Evolutionary conservation across 1,139 yeast species (phyloP).

Genomic region (Kodamaea ohmeri): DNA sequence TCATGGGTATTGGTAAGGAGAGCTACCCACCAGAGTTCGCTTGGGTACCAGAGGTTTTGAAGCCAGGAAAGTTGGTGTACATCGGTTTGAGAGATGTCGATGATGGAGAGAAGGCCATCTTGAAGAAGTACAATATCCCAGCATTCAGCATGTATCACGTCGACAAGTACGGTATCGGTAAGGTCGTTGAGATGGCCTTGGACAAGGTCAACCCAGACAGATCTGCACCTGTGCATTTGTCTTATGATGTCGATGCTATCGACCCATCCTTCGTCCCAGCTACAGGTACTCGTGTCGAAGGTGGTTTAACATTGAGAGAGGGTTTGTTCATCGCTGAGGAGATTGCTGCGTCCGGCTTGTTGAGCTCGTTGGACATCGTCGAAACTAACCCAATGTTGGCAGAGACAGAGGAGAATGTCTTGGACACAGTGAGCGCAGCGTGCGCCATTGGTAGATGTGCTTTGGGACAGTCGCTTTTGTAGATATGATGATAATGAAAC

Average conservation of each 20-base stretch:
- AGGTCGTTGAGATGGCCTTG: conserved; percentile 90
- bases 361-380: conserved; percentile 85
- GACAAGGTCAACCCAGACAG: conserved; percentile 74
- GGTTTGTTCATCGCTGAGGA: conserved; percentile 92
- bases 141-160: conserved; percentile 96
- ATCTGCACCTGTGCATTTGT: conserved; percentile 75
- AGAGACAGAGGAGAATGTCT: conserved; percentile 68
- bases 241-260: conserved; percentile 95
- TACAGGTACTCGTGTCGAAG: conserved; percentile 97
- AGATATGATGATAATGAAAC: conserved; percentile 13
- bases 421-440: conserved; percentile 87
- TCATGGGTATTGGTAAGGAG: conserved; percentile 70
- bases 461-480: conserved; percentile 83
- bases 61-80: conserved; percentile 75
- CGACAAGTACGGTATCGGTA: conserved; percentile 89
- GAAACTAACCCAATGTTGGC: conserved; percentile 93
- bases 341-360: conserved; percentile 80
- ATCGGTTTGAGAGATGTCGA: conserved; percentile 96
- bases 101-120: conserved; percentile 72
- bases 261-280: conserved; percentile 96
- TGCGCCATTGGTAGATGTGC: conserved; percentile 93
- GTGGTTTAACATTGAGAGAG: conserved; percentile 92
- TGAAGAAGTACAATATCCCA: conserved; percentile 68
- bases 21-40: conserved; percentile 63
- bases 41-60: conserved; percentile 79